Base-by-base conservation (phyloP, 2,329 filamentous ascomycete species). In the Penicillium sp. region DNA sequence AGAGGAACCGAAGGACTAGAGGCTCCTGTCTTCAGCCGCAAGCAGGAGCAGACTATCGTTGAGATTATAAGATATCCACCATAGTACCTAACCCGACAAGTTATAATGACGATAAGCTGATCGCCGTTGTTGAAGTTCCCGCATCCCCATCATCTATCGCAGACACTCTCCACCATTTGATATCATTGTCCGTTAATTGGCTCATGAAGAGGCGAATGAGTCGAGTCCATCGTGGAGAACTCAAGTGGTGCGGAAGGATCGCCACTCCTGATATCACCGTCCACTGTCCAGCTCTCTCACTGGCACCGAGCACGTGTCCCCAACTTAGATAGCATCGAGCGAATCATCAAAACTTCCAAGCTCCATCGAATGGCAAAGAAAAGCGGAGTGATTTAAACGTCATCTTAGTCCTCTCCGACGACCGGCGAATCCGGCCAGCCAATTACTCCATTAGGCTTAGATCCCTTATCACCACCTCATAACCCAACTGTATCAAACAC, bases 321-420 rank as follows among this genome's bases (percentile, higher is more conserved):
- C 41, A 19, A 35, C 36, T 34, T 11, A n/a, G 7, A 18, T 14
- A 22, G 13, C 25, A 6, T 35, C 22, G 30, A 9, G 25, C 40
- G 11, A 14, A 16, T 33, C 16, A 42, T 16, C 8, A 16, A 22
- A 16, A 13, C 28, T 25, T 18, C 29, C 3, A 22, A 31, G 6
- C 19, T 22, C n/a, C 4, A 37, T 34, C 11, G 16, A 42, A 38
- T 14, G 19, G 11, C 9, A 28, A 38, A 10, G 25, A 18, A 13
- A 16, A 47, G 25, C 18, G 30, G 45, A 25, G 1, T 4, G n/a
- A n/a, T n/a, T n/a, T 7, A 14, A 35, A 46, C 41, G 33, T 34
- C 44, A 41, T 45, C 33, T 59, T 49, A 55, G 50, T 58, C 49
- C 59, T 52, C 56, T 61, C 59, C 59, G 59, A 60, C 50, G 34